These are phyloP conservation scores for Inonotus hispidus DNA, from an alignment of 1,284 basidiomycete species.

Conservation along the genomic window DNA sequence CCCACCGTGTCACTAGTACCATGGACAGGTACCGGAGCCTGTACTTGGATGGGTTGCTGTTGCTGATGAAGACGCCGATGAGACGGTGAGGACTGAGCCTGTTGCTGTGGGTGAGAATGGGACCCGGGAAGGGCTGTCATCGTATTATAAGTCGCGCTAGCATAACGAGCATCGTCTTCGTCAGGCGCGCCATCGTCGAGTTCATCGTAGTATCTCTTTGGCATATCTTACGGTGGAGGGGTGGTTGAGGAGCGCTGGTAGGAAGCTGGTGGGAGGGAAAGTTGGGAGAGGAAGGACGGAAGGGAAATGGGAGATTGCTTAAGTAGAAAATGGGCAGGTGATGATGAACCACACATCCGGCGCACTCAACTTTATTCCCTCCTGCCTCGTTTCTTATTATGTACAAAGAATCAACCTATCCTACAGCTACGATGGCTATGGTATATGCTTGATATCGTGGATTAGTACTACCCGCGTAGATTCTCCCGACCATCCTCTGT, in stretches of 20 bases:
- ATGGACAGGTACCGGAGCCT: neutral
- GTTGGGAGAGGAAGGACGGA: neutral
- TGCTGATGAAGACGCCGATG: neutral
- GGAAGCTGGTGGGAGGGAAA: neutral
- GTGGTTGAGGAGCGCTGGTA: no score
- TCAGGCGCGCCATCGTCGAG: conserved; percentile 16
- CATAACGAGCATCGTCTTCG: conserved; percentile 19
- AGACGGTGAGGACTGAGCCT: neutral
- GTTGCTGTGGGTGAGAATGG: neutral
- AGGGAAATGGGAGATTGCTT: neutral
- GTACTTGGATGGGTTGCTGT: neutral
- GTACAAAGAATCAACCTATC: neutral
- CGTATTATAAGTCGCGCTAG: conserved; percentile 5
- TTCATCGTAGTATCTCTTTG: conserved; percentile 12
- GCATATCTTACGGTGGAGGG: neutral
- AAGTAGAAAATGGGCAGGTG: neutral
- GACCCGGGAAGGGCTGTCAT: neutral
- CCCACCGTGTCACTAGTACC: neutral
- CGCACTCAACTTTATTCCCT: neutral
- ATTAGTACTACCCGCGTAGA: conserved; percentile 85
- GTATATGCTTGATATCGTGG: conserved; percentile 72
- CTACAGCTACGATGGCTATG: neutral
- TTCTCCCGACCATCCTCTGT: conserved; percentile 92
- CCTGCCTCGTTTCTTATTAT: neutral
- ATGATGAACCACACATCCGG: neutral